phyloP scores from a whole-genome alignment of 176 grass and related monocot genomes.

The Canna indica region DNA sequence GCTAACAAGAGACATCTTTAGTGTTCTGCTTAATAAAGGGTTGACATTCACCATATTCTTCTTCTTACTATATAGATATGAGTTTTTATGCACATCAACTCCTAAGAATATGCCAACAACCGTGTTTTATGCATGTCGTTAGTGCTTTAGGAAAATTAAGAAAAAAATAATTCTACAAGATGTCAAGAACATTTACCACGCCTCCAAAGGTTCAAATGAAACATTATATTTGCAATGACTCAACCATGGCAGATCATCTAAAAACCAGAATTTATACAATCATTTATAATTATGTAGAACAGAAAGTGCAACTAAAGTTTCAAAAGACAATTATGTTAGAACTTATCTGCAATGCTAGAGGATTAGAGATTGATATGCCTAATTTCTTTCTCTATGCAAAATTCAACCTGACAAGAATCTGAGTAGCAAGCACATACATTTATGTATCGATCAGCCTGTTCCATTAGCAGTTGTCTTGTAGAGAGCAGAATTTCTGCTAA shows the following conservation, averaged over 20 bases:
- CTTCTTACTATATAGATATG: too few relatives aligned
- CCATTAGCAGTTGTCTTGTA: slow-evolving; percentile 49
- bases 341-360: background rate
- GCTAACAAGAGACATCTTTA: too few relatives aligned
- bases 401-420: slow-evolving; percentile 16
- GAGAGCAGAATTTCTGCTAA: slow-evolving; percentile 53
- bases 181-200: background rate
- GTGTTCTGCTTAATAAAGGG: too few relatives aligned
- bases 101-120: too few relatives aligned
- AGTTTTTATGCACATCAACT: too few relatives aligned
- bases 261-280: background rate
- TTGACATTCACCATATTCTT: too few relatives aligned
- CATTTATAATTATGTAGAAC: slow-evolving; percentile 4
- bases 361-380: background rate
- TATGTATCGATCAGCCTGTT: slow-evolving; percentile 44
- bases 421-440: slow-evolving; percentile 34
- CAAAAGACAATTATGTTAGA: background rate
- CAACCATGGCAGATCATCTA: background rate
- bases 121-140: too few relatives aligned
- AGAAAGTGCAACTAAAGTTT: background rate
- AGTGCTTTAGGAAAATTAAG: background rate
- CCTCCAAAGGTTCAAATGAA: background rate
- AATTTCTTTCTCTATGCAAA: background rate
- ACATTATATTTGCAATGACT: background rate
- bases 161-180: background rate